Conservation (phyloP, 768 basidiomycete species). For the Trametes punicea region DNA sequence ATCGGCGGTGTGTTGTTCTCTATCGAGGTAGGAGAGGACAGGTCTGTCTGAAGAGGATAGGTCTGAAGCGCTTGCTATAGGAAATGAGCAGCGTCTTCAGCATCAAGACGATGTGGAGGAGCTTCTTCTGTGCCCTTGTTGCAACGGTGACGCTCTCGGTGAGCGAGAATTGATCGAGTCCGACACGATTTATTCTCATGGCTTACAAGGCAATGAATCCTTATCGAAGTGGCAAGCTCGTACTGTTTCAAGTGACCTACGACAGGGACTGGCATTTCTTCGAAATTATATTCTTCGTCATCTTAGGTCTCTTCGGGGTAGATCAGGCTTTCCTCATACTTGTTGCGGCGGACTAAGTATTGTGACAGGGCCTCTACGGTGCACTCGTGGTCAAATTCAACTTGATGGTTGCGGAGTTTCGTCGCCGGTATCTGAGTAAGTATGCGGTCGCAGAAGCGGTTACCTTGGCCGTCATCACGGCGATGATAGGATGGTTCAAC, state of each 20-base stretch:
- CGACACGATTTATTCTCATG: too few relatives aligned
- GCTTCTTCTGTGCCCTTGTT: slow-evolving; percentile 95
- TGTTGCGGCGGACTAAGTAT: neutral
- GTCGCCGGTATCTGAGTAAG: slow-evolving; percentile 80
- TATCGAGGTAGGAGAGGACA: slow-evolving; percentile 67
- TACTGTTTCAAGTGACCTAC: slow-evolving; percentile 97
- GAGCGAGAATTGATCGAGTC: too few relatives aligned
- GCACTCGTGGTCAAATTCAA: slow-evolving; percentile 98
- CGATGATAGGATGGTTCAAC: slow-evolving; percentile 91
- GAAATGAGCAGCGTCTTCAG: slow-evolving; percentile 99
- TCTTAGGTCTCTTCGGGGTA: slow-evolving; percentile 95
- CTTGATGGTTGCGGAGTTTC: slow-evolving; percentile 90
- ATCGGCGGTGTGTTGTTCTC: slow-evolving; percentile 98
- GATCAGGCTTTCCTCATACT: slow-evolving; percentile 22
- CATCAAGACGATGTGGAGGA: slow-evolving; percentile 98
- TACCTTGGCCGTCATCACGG: slow-evolving; percentile 80
- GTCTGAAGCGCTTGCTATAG: slow-evolving; percentile 37
- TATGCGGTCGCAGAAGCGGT: slow-evolving; percentile 91
- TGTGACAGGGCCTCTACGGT: slow-evolving; percentile 84
- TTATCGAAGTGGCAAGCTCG: slow-evolving; percentile 95
- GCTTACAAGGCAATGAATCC: slow-evolving; percentile 69
- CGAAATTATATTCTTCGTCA: slow-evolving; percentile 93
- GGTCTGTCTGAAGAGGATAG: neutral
- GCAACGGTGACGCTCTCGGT: slow-evolving; percentile 96
- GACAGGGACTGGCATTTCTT: slow-evolving; percentile 99